Conservation (phyloP, 2,329 filamentous ascomycete species). For the Lojkania enalia region DNA sequence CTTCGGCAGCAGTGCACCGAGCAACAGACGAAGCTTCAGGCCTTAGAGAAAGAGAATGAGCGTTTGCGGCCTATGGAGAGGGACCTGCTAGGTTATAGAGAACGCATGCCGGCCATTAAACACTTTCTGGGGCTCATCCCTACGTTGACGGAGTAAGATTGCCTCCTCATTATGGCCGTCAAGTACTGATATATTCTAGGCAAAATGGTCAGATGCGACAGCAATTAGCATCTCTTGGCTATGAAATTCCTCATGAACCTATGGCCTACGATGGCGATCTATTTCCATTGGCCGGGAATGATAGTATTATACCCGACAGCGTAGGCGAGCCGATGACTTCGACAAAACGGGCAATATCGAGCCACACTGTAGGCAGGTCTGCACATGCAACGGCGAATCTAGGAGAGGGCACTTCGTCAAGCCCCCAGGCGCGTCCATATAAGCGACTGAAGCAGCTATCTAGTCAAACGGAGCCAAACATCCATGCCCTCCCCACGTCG, state of each 20-base stretch:
- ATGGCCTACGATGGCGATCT: constrained; percentile 25
- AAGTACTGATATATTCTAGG: constrained; percentile 22
- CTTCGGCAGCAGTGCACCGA: constrained; percentile 40
- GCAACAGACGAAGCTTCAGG: constrained; percentile 36
- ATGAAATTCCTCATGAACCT: constrained; percentile 31
- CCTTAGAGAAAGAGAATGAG: constrained; percentile 26
- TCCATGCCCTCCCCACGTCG: constrained; percentile 5
- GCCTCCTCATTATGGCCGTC: neutral
- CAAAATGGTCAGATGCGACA: constrained; percentile 36
- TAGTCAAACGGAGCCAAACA: constrained; percentile 21
- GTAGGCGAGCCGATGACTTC: neutral
- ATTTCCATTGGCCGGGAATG: constrained; percentile 17
- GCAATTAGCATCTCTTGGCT: constrained; percentile 32
- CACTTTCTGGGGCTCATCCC: constrained; percentile 35
- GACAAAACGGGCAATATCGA: constrained; percentile 24
- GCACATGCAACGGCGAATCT: constrained; percentile 15
- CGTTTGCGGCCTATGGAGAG: constrained; percentile 19
- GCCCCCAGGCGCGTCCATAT: constrained; percentile 22
- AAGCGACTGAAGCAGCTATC: constrained; percentile 42
- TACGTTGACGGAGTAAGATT: constrained; percentile 30
- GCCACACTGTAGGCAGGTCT: constrained; percentile 29
- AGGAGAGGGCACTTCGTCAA: constrained; percentile 10
- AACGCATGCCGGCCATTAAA: constrained; percentile 27
- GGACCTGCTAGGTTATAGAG: constrained; percentile 23
- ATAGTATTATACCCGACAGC: constrained; percentile 4